These are phyloP conservation scores for Macrophomina phaseolina DNA, from an alignment of 2,329 filamentous ascomycete species.

Conservation along the genomic window DNA sequence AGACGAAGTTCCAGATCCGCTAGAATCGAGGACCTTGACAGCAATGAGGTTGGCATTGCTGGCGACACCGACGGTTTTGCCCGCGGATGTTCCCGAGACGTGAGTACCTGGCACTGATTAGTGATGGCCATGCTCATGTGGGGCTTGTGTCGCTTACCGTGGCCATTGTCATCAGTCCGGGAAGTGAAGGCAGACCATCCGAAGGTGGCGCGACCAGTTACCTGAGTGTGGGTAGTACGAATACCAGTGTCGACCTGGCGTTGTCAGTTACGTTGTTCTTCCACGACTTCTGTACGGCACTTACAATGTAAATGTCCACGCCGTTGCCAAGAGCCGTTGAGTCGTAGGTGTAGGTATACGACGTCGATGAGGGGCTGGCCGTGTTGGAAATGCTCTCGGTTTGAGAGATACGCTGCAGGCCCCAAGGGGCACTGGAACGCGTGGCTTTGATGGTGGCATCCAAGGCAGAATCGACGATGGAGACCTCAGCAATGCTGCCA, in stretches of 20 bases:
- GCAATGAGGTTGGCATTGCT: constrained; percentile 44
- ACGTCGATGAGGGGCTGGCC: constrained; percentile 42
- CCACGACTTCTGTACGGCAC: not conserved
- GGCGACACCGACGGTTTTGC: constrained; percentile 41
- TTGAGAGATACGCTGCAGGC: constrained; percentile 50
- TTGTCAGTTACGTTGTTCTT: not conserved
- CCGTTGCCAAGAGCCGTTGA: constrained; percentile 17
- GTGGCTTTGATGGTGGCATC: constrained; percentile 35
- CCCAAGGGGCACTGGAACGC: constrained; percentile 48
- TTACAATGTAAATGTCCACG: constrained; percentile 62
- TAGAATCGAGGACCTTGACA: constrained; percentile 44
- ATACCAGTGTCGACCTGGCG: constrained; percentile 25
- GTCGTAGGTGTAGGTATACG: constrained; percentile 25
- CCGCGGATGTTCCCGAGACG: constrained; percentile 42
- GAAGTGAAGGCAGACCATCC: constrained; percentile 40
- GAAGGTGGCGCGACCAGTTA: constrained; percentile 41
- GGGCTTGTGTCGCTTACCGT: constrained; percentile 42
- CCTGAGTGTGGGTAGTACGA: constrained; percentile 33
- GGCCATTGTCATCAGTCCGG: constrained; percentile 48
- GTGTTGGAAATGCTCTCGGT: constrained; percentile 30
- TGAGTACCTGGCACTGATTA: constrained; percentile 39
- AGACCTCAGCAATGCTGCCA: constrained; percentile 19
- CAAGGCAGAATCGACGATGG: constrained; percentile 21
- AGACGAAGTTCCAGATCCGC: constrained; percentile 39
- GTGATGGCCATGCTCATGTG: not conserved